These are phyloP conservation scores for Sclerotinia spermophila DNA, from an alignment of 2,329 filamentous ascomycete species.

Conservation along the genomic window DNA sequence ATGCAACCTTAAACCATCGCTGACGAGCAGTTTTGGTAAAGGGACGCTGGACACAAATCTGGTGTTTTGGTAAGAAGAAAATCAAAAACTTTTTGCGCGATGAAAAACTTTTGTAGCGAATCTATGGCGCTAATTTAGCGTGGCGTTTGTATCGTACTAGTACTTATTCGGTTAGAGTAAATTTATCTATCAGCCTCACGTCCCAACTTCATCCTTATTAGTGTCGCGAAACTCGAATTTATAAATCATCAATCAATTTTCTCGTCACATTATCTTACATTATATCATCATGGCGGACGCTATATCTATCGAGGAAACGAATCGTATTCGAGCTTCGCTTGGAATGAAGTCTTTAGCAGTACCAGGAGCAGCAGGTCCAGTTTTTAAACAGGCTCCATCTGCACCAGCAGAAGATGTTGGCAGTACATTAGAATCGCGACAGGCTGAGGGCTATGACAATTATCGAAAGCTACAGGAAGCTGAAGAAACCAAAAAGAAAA, in stretches of 20 bases:
- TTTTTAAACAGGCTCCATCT: constrained; percentile 48
- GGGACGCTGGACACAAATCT: constrained; percentile 88
- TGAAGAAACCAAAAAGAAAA: constrained; percentile 71
- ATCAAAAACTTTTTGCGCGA: constrained; percentile 38
- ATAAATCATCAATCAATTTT: background rate
- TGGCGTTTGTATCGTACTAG: background rate
- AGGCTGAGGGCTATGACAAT: constrained; percentile 71
- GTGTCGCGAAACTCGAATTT: background rate
- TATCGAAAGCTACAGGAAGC: constrained; percentile 63
- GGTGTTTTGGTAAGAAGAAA: constrained; percentile 46
- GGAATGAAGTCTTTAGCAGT: constrained; percentile 88
- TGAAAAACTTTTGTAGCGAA: constrained; percentile 31
- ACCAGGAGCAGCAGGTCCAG: constrained; percentile 60
- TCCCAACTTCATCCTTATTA: constrained; percentile 4
- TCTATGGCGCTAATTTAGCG: constrained; percentile 20
- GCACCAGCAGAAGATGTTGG: constrained; percentile 59
- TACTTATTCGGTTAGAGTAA: background rate
- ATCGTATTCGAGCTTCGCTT: constrained; percentile 83
- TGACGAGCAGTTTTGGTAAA: constrained; percentile 62
- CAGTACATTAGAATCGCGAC: constrained; percentile 80
- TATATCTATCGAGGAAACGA: constrained; percentile 86
- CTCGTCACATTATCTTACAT: background rate
- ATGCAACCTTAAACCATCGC: constrained; percentile 63
- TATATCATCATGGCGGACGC: constrained; percentile 47
- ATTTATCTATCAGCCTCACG: background rate